These are phyloP conservation scores for Barnettozyma wickerhamii DNA, from an alignment of 805 yeast species.

Conservation along the genomic window DNA sequence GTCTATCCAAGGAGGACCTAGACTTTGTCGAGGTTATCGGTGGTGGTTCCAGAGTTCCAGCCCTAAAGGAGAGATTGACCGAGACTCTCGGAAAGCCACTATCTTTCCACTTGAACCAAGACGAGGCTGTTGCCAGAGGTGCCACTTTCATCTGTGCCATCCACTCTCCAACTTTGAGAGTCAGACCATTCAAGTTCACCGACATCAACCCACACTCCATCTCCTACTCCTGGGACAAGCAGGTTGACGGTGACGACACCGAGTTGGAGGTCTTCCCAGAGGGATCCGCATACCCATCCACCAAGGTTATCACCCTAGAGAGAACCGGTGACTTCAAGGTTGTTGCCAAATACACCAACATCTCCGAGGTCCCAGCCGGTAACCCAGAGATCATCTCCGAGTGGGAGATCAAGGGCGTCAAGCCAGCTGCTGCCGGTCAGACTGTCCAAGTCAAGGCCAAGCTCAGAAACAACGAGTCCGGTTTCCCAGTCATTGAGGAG, in stretches of 20 bases:
- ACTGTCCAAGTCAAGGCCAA: conserved; percentile 84
- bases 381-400: conserved; percentile 62
- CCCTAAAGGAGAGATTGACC: conserved; percentile 74
- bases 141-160: conserved; percentile 98
- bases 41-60: conserved; percentile 98
- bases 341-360: conserved; percentile 80
- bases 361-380: conserved; percentile 67
- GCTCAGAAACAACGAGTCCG: conserved; percentile 96
- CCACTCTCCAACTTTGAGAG: conserved; percentile 98
- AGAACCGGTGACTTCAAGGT: conserved; percentile 86
- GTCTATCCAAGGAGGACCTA: conserved; percentile 63
- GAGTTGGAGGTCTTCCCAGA: conserved; percentile 96
- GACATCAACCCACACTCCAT: conserved; percentile 90
- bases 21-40: conserved; percentile 95
- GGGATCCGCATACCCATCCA: conserved; percentile 89
- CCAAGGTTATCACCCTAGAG: conserved; percentile 91
- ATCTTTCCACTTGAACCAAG: conserved; percentile 96
- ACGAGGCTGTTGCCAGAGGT: conserved; percentile 99
- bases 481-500: conserved; percentile 87
- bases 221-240: conserved; percentile 92
- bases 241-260: conserved; percentile 83
- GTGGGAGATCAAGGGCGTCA: conserved; percentile 86
- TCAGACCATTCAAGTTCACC: conserved; percentile 97
- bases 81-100: conserved; percentile 80
- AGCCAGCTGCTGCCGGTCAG: conserved; percentile 72